Percentiles rank a stretch among this genome's conserved stretches.
phyloP scores from a whole-genome alignment of 345 rosid species.

The Arabidopsis thaliana region DNA sequence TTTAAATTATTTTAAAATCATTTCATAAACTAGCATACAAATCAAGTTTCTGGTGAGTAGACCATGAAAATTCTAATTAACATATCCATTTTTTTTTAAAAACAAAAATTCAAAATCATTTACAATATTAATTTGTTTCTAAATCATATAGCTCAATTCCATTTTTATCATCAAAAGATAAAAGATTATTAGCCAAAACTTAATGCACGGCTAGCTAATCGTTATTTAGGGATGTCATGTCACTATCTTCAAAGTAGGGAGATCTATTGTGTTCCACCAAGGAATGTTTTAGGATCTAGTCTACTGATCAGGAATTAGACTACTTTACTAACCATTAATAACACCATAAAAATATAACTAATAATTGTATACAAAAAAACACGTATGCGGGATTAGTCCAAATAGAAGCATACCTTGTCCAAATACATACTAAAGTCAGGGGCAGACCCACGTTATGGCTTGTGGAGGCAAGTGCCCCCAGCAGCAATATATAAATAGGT shows the following conservation, averaged over 20 bases:
- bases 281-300: neutral
- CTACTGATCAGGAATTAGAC: neutral
- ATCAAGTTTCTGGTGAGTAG: neutral
- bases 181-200: neutral
- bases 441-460: too few relatives aligned
- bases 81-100: neutral
- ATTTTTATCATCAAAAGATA: too few relatives aligned
- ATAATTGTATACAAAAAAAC: slow-evolving; percentile 13
- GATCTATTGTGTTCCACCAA: neutral
- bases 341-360: neutral
- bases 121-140: neutral
- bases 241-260: neutral
- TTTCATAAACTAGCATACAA: slow-evolving; percentile 14
- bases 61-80: neutral
- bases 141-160: too few relatives aligned
- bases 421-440: neutral
- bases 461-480: too few relatives aligned
- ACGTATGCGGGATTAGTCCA: neutral
- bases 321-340: neutral
- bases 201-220: neutral
- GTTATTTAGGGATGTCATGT: slow-evolving; percentile 11
- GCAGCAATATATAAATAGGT: too few relatives aligned
- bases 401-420: neutral
- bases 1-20: neutral
- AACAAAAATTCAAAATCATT: neutral